A percentile compares a stretch with the other conserved stretches of the same genome.
phyloP scores from a whole-genome alignment of 345 rosid genomes.

The Arabidopsis thaliana region DNA sequence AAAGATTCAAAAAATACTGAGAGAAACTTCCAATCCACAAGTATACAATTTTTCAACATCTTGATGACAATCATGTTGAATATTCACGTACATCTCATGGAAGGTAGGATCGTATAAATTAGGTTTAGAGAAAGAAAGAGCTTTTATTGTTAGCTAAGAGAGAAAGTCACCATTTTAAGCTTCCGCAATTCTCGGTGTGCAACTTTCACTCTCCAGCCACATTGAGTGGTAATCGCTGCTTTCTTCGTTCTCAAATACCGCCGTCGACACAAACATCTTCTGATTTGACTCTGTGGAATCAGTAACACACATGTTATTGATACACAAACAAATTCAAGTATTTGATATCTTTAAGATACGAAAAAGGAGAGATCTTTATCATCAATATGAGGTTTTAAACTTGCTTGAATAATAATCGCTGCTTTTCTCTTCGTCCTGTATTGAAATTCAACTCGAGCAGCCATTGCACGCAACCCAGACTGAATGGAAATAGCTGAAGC shows the following conservation, averaged over 20 bases:
- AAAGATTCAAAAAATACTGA: not conserved
- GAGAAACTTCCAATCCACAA: not conserved
- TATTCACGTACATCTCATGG: constrained; percentile 19
- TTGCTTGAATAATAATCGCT: constrained; percentile 79
- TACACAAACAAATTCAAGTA: constrained; percentile 1
- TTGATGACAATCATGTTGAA: constrained; percentile 31
- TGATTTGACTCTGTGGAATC: constrained; percentile 64
- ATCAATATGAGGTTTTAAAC: constrained; percentile 30
- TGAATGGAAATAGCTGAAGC: constrained; percentile 71
- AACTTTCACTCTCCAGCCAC: constrained; percentile 81
- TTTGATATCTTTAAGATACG: constrained; percentile 15
- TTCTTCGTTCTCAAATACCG: constrained; percentile 58
- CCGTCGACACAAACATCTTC: constrained; percentile 61
- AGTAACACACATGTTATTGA: constrained; percentile 28
- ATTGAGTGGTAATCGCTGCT: constrained; percentile 74
- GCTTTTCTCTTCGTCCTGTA: constrained; percentile 67
- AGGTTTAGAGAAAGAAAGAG: constrained; percentile 5
- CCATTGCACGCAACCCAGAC: constrained; percentile 76
- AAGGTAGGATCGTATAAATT: constrained; percentile 10
- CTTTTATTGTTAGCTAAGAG: constrained; percentile 26
- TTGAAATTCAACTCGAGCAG: constrained; percentile 67
- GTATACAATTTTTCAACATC: constrained; percentile 16
- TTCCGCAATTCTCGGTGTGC: constrained; percentile 79
- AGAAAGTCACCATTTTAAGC: constrained; percentile 74
- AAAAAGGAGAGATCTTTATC: constrained; percentile 19